Percentiles rank a stretch among this genome's conserved stretches.
phyloP scores from a whole-genome alignment of 2,329 filamentous ascomycete species.

The Fusarium newnesense region DNA sequence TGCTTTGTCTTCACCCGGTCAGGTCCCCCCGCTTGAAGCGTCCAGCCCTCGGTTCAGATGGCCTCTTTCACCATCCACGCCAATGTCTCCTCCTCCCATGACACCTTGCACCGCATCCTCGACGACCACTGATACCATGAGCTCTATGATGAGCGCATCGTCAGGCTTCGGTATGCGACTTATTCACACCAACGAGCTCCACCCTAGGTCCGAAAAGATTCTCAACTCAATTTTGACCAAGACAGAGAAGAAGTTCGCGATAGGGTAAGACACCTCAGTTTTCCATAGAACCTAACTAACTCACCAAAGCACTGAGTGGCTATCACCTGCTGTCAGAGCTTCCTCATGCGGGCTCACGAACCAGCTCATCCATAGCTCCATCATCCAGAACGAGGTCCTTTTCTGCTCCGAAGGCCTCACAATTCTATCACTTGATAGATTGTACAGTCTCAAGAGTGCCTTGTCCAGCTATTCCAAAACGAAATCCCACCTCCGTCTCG shows the following conservation, averaged over 20 bases:
- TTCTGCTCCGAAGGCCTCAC: constrained; percentile 70
- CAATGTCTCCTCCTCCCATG: constrained; percentile 56
- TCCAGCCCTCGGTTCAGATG: constrained; percentile 44
- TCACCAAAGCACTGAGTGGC: constrained; percentile 52
- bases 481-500: constrained; percentile 57
- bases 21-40: constrained; percentile 46
- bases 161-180: constrained; percentile 61
- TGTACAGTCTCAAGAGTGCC: constrained; percentile 73
- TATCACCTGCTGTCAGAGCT: constrained; percentile 57
- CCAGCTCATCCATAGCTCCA: constrained; percentile 65
- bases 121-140: constrained; percentile 47
- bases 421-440: constrained; percentile 67
- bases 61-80: constrained; percentile 53
- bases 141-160: constrained; percentile 45
- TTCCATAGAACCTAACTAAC: constrained; percentile 11
- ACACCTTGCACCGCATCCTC: constrained; percentile 58
- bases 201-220: constrained; percentile 58
- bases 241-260: constrained; percentile 58
- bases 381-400: constrained; percentile 69
- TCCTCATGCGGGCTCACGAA: constrained; percentile 58
- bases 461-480: constrained; percentile 66
- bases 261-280: constrained; percentile 48
- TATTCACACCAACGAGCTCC: constrained; percentile 59
- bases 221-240: constrained; percentile 62
- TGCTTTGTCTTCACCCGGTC: constrained; percentile 48